Evolutionary conservation across 2,329 filamentous ascomycete genomes (phyloP).

Genomic region (Leptodontidium sp.): DNA sequence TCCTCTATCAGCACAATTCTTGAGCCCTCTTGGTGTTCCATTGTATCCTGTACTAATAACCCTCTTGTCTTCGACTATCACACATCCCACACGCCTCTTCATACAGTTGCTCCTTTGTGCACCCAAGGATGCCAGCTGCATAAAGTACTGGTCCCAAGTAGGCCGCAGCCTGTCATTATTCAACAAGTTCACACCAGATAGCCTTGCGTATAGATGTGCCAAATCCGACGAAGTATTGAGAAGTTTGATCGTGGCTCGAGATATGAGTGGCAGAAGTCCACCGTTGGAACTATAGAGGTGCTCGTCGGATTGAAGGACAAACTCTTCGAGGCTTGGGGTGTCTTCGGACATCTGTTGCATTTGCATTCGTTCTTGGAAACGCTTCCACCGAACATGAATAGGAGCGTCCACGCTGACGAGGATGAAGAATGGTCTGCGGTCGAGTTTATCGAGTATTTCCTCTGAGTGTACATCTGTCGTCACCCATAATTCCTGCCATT

Average conservation of each 20-base stretch:
- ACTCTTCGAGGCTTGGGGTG: slow-evolving; percentile 58
- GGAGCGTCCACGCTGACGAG: slow-evolving; percentile 92
- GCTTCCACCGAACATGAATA: slow-evolving; percentile 81
- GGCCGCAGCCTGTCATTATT: slow-evolving; percentile 84
- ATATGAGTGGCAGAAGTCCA: slow-evolving; percentile 79
- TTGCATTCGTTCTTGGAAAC: slow-evolving; percentile 68
- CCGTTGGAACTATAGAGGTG: slow-evolving; percentile 74
- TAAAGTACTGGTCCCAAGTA: slow-evolving; percentile 97
- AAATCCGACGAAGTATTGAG: slow-evolving; percentile 84
- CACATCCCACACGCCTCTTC: slow-evolving; percentile 95
- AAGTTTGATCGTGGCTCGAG: slow-evolving; percentile 82
- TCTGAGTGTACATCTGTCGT: slow-evolving; percentile 84
- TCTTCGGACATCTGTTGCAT: slow-evolving; percentile 38
- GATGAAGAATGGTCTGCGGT: slow-evolving; percentile 88
- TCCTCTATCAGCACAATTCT: slow-evolving; percentile 92
- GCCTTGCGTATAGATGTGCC: slow-evolving; percentile 73
- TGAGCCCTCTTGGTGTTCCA: slow-evolving; percentile 88
- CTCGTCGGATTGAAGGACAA: slow-evolving; percentile 68
- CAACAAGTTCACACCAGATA: slow-evolving; percentile 78
- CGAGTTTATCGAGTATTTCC: slow-evolving; percentile 74
- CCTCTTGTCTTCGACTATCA: slow-evolving; percentile 83
- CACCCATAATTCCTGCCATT: slow-evolving; percentile 86
- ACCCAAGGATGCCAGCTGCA: slow-evolving; percentile 92
- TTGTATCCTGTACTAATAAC: slow-evolving; percentile 98
- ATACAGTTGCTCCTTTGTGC: slow-evolving; percentile 95